phyloP scores from a whole-genome alignment of 2,329 filamentous ascomycete species.

The Fusarium haematococcum region DNA sequence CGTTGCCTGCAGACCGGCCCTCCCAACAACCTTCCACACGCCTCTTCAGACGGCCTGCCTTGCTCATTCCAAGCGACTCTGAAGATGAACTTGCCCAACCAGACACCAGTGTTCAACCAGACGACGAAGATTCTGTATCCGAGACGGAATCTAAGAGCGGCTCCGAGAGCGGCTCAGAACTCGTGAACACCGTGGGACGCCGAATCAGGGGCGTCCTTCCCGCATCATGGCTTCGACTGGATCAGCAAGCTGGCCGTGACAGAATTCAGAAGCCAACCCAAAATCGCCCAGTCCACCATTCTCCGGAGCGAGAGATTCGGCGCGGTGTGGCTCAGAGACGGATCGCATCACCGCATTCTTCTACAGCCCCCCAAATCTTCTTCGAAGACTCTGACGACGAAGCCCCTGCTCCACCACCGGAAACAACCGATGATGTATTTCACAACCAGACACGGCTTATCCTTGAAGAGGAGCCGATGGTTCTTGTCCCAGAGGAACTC shows the following conservation, averaged over 20 bases:
- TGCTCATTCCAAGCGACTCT: slow-evolving; percentile 39
- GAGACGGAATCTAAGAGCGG: slow-evolving; percentile 54
- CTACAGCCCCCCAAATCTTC: slow-evolving; percentile 50
- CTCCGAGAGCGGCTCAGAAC: slow-evolving; percentile 54
- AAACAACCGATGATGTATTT: slow-evolving; percentile 39
- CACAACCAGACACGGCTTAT: slow-evolving; percentile 45
- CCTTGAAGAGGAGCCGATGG: slow-evolving; percentile 22
- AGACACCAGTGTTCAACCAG: background rate
- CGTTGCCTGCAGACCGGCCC: background rate
- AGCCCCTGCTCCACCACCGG: slow-evolving; percentile 33
- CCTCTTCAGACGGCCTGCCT: slow-evolving; percentile 6
- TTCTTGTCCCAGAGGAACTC: slow-evolving; percentile 9
- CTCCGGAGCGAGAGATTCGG: slow-evolving; percentile 55
- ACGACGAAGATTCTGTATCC: slow-evolving; percentile 28
- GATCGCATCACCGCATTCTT: slow-evolving; percentile 44
- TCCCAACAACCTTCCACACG: background rate
- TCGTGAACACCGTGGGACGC: slow-evolving; percentile 54
- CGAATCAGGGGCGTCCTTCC: slow-evolving; percentile 72
- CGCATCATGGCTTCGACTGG: slow-evolving; percentile 74
- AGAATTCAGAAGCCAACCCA: slow-evolving; percentile 46
- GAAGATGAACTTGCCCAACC: slow-evolving; percentile 37
- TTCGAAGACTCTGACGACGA: slow-evolving; percentile 63
- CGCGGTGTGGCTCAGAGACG: slow-evolving; percentile 64
- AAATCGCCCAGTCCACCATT: slow-evolving; percentile 47
- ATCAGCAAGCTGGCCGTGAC: slow-evolving; percentile 57